Percentiles rank a stretch among this genome's conserved stretches.
These are phyloP conservation scores for Leccinum broughii DNA, from an alignment of 768 basidiomycete genomes.

Conservation along the genomic window DNA sequence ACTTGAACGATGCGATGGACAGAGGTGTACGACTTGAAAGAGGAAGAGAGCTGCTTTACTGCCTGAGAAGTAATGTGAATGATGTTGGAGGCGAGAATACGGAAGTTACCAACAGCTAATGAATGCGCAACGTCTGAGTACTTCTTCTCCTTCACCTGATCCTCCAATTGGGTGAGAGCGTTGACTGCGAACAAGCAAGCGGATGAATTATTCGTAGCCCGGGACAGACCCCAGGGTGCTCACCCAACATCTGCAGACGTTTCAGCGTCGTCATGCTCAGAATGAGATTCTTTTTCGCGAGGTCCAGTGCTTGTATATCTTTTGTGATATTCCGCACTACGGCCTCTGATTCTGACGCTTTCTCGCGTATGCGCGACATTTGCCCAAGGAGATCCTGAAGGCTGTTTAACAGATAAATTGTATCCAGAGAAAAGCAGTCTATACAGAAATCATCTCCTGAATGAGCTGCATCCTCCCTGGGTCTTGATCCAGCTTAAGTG, in stretches of 20 bases:
- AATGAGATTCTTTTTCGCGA: slow-evolving; percentile 91
- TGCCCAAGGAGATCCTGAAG: slow-evolving; percentile 87
- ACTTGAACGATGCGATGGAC: slow-evolving; percentile 77
- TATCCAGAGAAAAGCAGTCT: slow-evolving; percentile 20
- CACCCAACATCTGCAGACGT: slow-evolving; percentile 92
- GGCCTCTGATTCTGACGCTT: slow-evolving; percentile 95
- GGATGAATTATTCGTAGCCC: neutral
- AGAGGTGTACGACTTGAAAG: slow-evolving; percentile 77
- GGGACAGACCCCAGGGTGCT: slow-evolving; percentile 25
- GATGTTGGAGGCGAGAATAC: slow-evolving; percentile 14
- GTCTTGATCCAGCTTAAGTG: slow-evolving; percentile 77
- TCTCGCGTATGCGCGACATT: slow-evolving; percentile 95
- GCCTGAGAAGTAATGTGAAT: slow-evolving; percentile 49
- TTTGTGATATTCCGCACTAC: slow-evolving; percentile 94
- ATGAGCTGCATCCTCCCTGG: slow-evolving; percentile 87
- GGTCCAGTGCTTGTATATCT: slow-evolving; percentile 92
- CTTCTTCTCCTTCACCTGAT: slow-evolving; percentile 70
- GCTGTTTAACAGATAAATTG: slow-evolving; percentile 6
- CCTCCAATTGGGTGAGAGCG: slow-evolving; percentile 78
- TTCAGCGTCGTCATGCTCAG: slow-evolving; percentile 88
- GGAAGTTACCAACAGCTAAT: slow-evolving; percentile 56
- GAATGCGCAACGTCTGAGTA: slow-evolving; percentile 86
- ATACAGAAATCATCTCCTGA: slow-evolving; percentile 94
- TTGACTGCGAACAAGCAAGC: slow-evolving; percentile 55
- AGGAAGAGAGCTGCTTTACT: slow-evolving; percentile 79